Evolutionary conservation across 2,329 filamentous ascomycete genomes (phyloP), one percentile per base, ranked within the genome.

Genomic region (Fonsecaea monophora): DNA sequence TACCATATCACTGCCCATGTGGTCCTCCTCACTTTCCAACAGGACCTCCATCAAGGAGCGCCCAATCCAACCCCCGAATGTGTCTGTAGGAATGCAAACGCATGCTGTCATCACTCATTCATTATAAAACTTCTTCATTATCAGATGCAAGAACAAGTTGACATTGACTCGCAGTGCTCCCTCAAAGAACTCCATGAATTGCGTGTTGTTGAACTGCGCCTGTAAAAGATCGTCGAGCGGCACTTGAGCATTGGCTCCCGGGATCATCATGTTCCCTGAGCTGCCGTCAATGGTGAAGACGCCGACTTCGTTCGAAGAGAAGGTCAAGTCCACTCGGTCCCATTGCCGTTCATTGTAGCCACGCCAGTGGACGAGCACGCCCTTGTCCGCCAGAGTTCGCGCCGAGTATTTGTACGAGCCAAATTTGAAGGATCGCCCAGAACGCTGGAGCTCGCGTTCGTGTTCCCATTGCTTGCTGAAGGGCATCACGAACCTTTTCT

Each of bases 391-490:
- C 7, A 99, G 87, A 58, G 91, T 89, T 60, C 93, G 90, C 3
- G 92, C 94, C 62, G 91, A 94, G 82, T 99, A 99, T 82, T 98
- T 98, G 88, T 91, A 99, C 42, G 92, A 96, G 70, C 96, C 95
- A 77, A 99, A 99, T 78, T 97, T 97, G 78, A 96, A 96, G 61
- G 96, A 92, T 58, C 94, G 92, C 34, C 95, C 95, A 7, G 91
- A 90, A 66, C 92, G 90, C 76, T 97, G 92, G 37, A 99, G 89
- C 81, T 99, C 95, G 71, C 93, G 90, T 82, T 98, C 93, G 80
- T 99, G 95, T 79, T 97, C 96, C 87, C 97, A 99, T 79, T 99
- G 95, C 76, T 96, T 96, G 30, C 94, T 97, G 78, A 99, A 99
- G 13, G 95, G 95, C 78, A 99, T 86, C 64, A 97, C 85, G 84